A percentile compares a stretch with the other conserved stretches of the same genome.
Evolutionary conservation across 306 rosid genomes (phyloP).

Genomic region (Castanea sativa): DNA sequence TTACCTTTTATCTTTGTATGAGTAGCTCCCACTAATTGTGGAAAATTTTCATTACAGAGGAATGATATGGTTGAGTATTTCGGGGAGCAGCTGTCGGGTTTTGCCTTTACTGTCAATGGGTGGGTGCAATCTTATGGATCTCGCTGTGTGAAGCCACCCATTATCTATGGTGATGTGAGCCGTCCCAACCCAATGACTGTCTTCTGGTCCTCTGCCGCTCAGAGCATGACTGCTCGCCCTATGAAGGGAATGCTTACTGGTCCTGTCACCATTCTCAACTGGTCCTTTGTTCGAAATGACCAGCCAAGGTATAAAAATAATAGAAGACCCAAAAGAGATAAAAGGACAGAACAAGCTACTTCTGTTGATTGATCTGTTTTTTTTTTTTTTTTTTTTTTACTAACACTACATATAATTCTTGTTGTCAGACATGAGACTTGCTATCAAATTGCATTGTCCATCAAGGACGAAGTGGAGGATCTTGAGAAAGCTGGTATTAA

Average conservation of each 20-base stretch:
- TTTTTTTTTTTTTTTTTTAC: neutral
- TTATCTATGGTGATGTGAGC: slow-evolving; percentile 94
- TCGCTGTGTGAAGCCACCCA: slow-evolving; percentile 96
- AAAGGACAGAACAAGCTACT: neutral
- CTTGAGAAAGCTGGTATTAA: slow-evolving; percentile 74
- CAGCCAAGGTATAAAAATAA: slow-evolving; percentile 66
- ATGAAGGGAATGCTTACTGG: slow-evolving; percentile 99
- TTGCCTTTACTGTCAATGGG: slow-evolving; percentile 84
- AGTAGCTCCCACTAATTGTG: slow-evolving; percentile 20
- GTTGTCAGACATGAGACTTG: slow-evolving; percentile 63
- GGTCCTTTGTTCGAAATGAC: slow-evolving; percentile 88
- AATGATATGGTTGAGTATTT: slow-evolving; percentile 97
- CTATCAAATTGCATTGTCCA: slow-evolving; percentile 92
- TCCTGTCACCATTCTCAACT: slow-evolving; percentile 94
- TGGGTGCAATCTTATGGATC: slow-evolving; percentile 99
- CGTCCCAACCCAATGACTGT: slow-evolving; percentile 91
- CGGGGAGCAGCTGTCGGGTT: slow-evolving; percentile 79
- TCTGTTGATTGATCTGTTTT: neutral
- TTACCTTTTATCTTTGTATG: neutral
- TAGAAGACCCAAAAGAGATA: neutral
- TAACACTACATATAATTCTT: slow-evolving; percentile 16
- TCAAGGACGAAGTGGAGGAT: slow-evolving; percentile 92
- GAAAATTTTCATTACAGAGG: slow-evolving; percentile 54
- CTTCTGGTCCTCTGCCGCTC: slow-evolving; percentile 48
- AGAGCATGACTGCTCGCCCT: slow-evolving; percentile 58